A percentile compares a stretch with the other conserved stretches of the same genome.
These are phyloP conservation scores for Spizellomyces punctatus DNA, from an alignment of 192 early-diverging fungal species.

Conservation along the genomic window DNA sequence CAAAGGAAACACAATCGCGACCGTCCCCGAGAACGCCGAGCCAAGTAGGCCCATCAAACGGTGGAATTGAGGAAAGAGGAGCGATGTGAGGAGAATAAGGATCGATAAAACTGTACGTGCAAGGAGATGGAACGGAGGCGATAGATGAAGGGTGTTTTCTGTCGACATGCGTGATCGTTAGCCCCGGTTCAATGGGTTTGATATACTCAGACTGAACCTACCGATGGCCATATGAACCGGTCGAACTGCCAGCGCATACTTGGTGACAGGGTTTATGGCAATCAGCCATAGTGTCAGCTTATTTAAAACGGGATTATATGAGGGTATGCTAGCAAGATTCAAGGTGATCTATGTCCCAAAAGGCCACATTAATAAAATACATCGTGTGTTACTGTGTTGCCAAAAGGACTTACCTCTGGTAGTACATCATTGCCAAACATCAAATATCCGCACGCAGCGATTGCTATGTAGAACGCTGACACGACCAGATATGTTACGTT, in stretches of 20 bases:
- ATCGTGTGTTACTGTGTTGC: not conserved
- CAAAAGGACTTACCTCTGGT: slow-evolving; percentile 49
- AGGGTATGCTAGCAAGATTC: slow-evolving; percentile 63
- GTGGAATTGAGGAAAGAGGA: slow-evolving; percentile 68
- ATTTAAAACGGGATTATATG: slow-evolving; percentile 54
- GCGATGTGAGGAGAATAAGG: slow-evolving; percentile 51
- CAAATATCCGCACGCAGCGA: slow-evolving; percentile 60
- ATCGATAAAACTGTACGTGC: slow-evolving; percentile 38
- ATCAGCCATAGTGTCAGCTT: slow-evolving; percentile 61
- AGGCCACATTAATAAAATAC: not conserved
- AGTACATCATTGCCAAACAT: slow-evolving; percentile 70
- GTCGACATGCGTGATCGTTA: not conserved
- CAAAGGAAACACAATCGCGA: slow-evolving; percentile 56
- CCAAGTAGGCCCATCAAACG: slow-evolving; percentile 67
- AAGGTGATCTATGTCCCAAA: slow-evolving; percentile 58
- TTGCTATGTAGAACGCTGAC: slow-evolving; percentile 49
- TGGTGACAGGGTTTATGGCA: slow-evolving; percentile 71
- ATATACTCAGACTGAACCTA: not conserved
- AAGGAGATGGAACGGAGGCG: not conserved
- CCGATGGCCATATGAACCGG: slow-evolving; percentile 51
- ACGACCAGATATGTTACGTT: slow-evolving; percentile 60
- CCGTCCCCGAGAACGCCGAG: slow-evolving; percentile 49
- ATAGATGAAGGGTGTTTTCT: not conserved
- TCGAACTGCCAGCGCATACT: slow-evolving; percentile 67
- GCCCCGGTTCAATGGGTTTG: not conserved